Evolutionary conservation across 1,284 basidiomycete species (phyloP).

Genomic region (Rhizoctonia solani): DNA sequence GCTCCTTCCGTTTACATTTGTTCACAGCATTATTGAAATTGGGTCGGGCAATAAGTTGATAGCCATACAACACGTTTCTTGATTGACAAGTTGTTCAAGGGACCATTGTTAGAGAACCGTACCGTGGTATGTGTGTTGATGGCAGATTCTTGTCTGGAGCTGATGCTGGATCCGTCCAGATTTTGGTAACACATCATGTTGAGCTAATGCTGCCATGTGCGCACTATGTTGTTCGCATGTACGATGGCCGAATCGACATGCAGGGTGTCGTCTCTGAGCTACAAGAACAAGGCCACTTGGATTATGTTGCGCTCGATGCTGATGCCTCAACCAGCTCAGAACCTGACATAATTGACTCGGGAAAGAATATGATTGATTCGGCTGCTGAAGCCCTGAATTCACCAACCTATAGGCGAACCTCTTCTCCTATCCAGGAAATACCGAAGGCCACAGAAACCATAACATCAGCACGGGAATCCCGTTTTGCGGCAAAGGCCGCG

Average conservation of each 20-base stretch:
- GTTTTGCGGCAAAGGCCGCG: too few species aligned
- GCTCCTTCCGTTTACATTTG: not conserved
- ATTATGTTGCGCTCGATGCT: slow-evolving; percentile 49
- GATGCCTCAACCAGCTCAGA: slow-evolving; percentile 39
- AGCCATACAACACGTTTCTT: slow-evolving; percentile 73
- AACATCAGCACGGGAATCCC: too few species aligned
- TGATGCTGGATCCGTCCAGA: slow-evolving; percentile 44
- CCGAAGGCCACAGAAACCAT: too few species aligned
- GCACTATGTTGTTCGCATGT: slow-evolving; percentile 70
- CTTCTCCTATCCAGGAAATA: not conserved
- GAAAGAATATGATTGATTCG: slow-evolving; percentile 24
- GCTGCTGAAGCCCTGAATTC: not conserved
- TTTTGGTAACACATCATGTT: slow-evolving; percentile 75
- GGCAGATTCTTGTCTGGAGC: not conserved
- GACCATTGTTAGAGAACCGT: slow-evolving; percentile 64
- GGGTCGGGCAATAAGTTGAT: slow-evolving; percentile 47
- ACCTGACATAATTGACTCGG: slow-evolving; percentile 7
- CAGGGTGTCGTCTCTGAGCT: slow-evolving; percentile 68
- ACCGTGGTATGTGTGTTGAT: slow-evolving; percentile 57
- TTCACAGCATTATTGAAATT: not conserved
- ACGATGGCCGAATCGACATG: slow-evolving; percentile 71
- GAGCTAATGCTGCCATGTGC: slow-evolving; percentile 72
- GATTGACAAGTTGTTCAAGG: slow-evolving; percentile 64
- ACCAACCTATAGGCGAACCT: not conserved
- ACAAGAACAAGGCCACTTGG: slow-evolving; percentile 58